Conservation (phyloP, 2,329 filamentous ascomycete genomes). For the Zymoseptoria brevis region DNA sequence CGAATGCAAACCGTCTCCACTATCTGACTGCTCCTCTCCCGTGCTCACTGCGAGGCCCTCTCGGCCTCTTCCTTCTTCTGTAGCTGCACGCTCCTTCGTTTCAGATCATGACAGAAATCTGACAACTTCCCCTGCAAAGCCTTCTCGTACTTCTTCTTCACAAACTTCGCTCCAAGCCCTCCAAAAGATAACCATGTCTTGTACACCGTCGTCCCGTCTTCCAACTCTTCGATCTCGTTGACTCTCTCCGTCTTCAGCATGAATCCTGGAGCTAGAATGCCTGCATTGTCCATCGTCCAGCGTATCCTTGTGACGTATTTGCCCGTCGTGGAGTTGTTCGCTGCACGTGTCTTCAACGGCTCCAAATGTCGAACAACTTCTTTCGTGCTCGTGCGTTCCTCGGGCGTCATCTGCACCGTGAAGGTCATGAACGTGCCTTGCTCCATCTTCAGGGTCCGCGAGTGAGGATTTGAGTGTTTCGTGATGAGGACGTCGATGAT, state of each 20-base stretch:
- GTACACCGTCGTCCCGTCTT: slow-evolving; percentile 26
- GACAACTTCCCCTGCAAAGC: slow-evolving; percentile 23
- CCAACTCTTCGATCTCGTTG: slow-evolving; percentile 39
- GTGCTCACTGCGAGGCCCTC: not conserved
- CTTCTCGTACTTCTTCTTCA: slow-evolving; percentile 36
- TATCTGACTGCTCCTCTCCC: not conserved
- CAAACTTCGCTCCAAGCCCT: slow-evolving; percentile 35
- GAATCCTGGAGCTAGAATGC: slow-evolving; percentile 22
- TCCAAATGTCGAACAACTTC: slow-evolving; percentile 32
- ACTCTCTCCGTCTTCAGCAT: slow-evolving; percentile 39
- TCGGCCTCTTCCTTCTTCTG: not conserved
- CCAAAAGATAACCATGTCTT: slow-evolving; percentile 41
- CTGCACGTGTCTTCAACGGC: slow-evolving; percentile 21
- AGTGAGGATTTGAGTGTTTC: slow-evolving; percentile 30
- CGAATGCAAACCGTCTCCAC: not conserved
- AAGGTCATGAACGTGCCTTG: slow-evolving; percentile 40
- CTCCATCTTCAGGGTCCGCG: slow-evolving; percentile 16
- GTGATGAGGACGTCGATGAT: slow-evolving; percentile 39
- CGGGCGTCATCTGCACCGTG: slow-evolving; percentile 34
- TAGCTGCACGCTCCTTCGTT: not conserved
- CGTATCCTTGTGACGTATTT: slow-evolving; percentile 26
- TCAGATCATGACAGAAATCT: not conserved
- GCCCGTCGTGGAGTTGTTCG: slow-evolving; percentile 9
- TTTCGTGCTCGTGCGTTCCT: slow-evolving; percentile 22
- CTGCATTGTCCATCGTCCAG: slow-evolving; percentile 27